Evolutionary conservation across 2,329 filamentous ascomycete species (phyloP).

Genomic region (Rhexocercosporidium sp.): DNA sequence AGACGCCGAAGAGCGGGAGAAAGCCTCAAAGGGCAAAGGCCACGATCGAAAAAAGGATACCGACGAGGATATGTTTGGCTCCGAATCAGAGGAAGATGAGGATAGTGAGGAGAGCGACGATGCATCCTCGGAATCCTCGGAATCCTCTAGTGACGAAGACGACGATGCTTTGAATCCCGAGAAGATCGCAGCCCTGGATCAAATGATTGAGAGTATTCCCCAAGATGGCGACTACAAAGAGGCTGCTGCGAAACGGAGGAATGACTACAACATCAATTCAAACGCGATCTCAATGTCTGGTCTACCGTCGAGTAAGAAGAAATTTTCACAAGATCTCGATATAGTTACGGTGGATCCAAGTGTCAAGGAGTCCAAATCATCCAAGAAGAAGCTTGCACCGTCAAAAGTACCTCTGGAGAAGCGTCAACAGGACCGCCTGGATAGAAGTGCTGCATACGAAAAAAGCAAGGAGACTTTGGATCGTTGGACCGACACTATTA

Average conservation of each 20-base stretch:
- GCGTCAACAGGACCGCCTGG: constrained; percentile 83
- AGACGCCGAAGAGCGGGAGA: constrained; percentile 68
- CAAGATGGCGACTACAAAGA: constrained; percentile 38
- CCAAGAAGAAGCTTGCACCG: constrained; percentile 58
- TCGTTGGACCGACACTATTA: constrained; percentile 94
- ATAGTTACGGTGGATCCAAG: not conserved
- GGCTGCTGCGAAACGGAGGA: constrained; percentile 39
- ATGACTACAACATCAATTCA: constrained; percentile 62
- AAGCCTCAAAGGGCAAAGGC: constrained; percentile 41
- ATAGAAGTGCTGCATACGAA: constrained; percentile 82
- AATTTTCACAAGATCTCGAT: constrained; percentile 59
- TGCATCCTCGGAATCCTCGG: constrained; percentile 55
- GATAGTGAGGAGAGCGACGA: constrained; percentile 60
- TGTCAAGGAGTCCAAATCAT: constrained; percentile 7
- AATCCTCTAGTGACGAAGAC: constrained; percentile 48
- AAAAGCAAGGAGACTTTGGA: constrained; percentile 91
- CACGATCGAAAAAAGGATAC: constrained; percentile 40
- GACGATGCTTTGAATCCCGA: constrained; percentile 48
- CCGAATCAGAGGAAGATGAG: constrained; percentile 47
- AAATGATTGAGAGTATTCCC: constrained; percentile 70
- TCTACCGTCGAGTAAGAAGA: constrained; percentile 47
- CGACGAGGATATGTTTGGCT: constrained; percentile 50
- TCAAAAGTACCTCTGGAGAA: constrained; percentile 82
- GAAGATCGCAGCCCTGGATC: constrained; percentile 68
- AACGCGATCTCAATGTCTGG: constrained; percentile 6